These are phyloP conservation scores for Brasilioporus rufonigricans DNA, from an alignment of 768 basidiomycete species.

Conservation along the genomic window DNA sequence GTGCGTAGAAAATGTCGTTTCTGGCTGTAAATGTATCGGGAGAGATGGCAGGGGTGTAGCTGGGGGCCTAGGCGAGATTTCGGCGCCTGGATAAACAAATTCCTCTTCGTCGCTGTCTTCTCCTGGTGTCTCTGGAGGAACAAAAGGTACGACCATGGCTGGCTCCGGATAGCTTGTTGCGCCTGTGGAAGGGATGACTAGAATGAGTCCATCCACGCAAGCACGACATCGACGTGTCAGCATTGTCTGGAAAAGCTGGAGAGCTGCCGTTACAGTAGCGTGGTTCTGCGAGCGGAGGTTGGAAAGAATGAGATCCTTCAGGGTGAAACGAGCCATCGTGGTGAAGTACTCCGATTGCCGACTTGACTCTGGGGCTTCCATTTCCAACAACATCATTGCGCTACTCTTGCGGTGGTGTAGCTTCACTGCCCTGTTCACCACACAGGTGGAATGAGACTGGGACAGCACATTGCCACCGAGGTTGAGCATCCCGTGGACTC, in stretches of 20 bases:
- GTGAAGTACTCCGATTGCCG: slow-evolving; percentile 81
- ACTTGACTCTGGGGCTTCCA: slow-evolving; percentile 73
- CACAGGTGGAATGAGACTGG: slow-evolving; percentile 27
- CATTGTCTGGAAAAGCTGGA: slow-evolving; percentile 79
- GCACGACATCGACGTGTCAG: slow-evolving; percentile 65
- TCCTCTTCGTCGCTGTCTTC: slow-evolving; percentile 54
- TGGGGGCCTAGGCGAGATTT: slow-evolving; percentile 17
- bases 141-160: slow-evolving; percentile 33
- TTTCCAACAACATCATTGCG: slow-evolving; percentile 86
- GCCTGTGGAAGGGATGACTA: slow-evolving; percentile 63
- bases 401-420: slow-evolving; percentile 73
- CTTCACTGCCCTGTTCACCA: slow-evolving; percentile 43
- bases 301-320: slow-evolving; percentile 83
- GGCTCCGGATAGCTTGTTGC: slow-evolving; percentile 78
- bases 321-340: slow-evolving; percentile 82
- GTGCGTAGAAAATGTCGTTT: slow-evolving; percentile 75
- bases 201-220: slow-evolving; percentile 64
- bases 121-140: slow-evolving; percentile 18
- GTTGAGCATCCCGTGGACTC: slow-evolving; percentile 41
- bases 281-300: slow-evolving; percentile 71
- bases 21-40: slow-evolving; percentile 57
- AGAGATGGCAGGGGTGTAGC: slow-evolving; percentile 15
- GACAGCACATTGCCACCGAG: slow-evolving; percentile 37
- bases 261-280: slow-evolving; percentile 67
- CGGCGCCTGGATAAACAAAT: slow-evolving; percentile 41